phyloP scores from a whole-genome alignment of 2,329 filamentous ascomycete species.

The Paecilomyces dactylethromorphus region DNA sequence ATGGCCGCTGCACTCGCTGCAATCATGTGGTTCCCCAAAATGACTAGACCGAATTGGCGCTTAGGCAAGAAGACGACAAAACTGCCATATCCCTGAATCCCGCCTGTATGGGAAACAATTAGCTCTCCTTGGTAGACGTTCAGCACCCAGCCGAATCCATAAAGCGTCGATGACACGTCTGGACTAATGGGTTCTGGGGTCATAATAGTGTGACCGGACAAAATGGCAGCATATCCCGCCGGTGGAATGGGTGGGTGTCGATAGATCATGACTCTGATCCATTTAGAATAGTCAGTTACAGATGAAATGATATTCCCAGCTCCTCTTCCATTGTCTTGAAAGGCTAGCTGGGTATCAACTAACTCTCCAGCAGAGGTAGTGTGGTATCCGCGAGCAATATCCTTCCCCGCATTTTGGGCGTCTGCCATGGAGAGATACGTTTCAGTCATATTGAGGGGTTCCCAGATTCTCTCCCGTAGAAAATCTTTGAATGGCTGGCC shows the following conservation, averaged over 20 bases:
- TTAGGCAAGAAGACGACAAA: slow-evolving; percentile 5
- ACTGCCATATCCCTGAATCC: slow-evolving; percentile 7
- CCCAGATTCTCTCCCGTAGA: slow-evolving; percentile 29
- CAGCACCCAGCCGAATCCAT: slow-evolving; percentile 9
- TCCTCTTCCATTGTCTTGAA: slow-evolving; percentile 4
- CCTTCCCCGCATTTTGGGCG: slow-evolving; percentile 18
- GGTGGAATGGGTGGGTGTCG: slow-evolving; percentile 4
- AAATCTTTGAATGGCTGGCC: slow-evolving; percentile 23
- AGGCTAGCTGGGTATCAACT: slow-evolving; percentile 5
- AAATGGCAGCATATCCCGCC: slow-evolving; percentile 3
- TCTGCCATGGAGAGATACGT: slow-evolving; percentile 32
- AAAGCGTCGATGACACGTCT: slow-evolving; percentile 2
- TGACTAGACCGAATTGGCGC: slow-evolving; percentile 3
- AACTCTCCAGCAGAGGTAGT: slow-evolving; percentile 7
- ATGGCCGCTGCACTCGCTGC: slow-evolving; percentile 1
- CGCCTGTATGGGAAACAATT: slow-evolving; percentile 7
- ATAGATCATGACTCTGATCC: slow-evolving; percentile 39
- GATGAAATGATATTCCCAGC: slow-evolving; percentile 22
- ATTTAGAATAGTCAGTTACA: slow-evolving; percentile 38
- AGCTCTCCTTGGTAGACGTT: slow-evolving; percentile 6
- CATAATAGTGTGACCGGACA: slow-evolving; percentile 3
- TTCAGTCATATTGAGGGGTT: slow-evolving; percentile 34
- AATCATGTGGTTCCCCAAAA: slow-evolving; percentile 6
- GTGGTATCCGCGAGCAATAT: slow-evolving; percentile 19
- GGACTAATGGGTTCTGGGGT: neutral